Base-by-base conservation (phyloP, 345 rosid species). In the Brassica carinata region DNA sequence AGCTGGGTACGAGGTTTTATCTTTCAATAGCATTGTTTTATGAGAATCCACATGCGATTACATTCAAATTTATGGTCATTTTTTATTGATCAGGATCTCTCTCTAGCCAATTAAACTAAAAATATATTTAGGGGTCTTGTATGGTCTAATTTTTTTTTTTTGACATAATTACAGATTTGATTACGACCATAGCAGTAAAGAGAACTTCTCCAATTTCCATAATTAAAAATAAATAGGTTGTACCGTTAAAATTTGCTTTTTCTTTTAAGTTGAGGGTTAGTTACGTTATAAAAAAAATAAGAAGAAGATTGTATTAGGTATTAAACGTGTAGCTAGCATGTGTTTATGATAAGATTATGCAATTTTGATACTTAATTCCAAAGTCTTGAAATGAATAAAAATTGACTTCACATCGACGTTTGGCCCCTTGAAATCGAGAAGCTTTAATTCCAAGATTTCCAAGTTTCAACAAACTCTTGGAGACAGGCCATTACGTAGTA, bases 381-480 rank as follows among this genome's bases (percentile, higher is more conserved):
- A 61, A 61, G 65, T 26, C 33, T 61, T 11, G 31, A 61, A 61
- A 61, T 61, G 79, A 69, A 75, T 74, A 75, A 64, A 36, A 75
- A 29, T 75, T 53, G 53, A 70, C 79, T 70, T 80, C 18, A 63
- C 34, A 51, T 69, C 75, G 64, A 80, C 83, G 83, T 66, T 75
- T 75, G 63, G 66, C 63, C 76, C 58, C 58, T 64, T 5, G 72
- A 80, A 17, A 69, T 64, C 63, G 72, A 69, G 71, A 80, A 70
- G 79, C 76, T 81, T 81, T 81, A 70, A 70, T 55, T 81, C 36
- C 76, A 64, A 75, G 83, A 80, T 64, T 63, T 51, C 14, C 10
- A 64, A 38, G 53, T 70, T 36, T 64, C 36, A 75, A 75, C 83
- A 75, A 75, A 75, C 76, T 70, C 10, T 69, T 51, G 58, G 58